Evolutionary conservation across 164 flowering plant species (phyloP).

Genomic region (Kalanchoe fedtschenkoi): DNA sequence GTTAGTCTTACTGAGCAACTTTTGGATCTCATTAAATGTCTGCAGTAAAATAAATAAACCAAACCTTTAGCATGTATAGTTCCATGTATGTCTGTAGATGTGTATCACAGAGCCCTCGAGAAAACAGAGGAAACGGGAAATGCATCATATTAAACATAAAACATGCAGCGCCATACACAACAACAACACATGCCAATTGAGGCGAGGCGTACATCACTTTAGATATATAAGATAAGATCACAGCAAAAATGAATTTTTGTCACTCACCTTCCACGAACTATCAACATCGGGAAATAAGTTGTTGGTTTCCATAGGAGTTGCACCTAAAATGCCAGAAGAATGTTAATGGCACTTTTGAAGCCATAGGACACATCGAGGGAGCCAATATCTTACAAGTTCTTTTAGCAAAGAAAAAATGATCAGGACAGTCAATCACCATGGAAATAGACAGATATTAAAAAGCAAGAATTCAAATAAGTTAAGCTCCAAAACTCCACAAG

Average conservation of each 20-base stretch:
- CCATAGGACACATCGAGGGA: not conserved
- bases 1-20: conserved; percentile 36
- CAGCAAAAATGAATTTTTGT: not conserved
- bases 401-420: not conserved
- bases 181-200: not conserved
- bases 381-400: not conserved
- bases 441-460: not conserved
- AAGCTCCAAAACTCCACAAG: no score
- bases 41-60: conserved; percentile 14
- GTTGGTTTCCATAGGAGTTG: conserved; percentile 23
- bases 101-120: not conserved
- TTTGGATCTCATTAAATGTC: conserved; percentile 50
- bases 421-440: not conserved
- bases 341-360: not conserved
- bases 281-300: conserved; percentile 44
- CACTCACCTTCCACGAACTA: conserved; percentile 54
- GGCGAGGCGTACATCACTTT: not conserved
- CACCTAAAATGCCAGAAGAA: not conserved
- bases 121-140: no score
- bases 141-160: no score
- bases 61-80: not conserved
- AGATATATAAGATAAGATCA: not conserved
- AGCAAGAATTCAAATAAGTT: not conserved
- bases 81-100: not conserved
- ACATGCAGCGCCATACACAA: no score